Conservation (phyloP, 2,329 filamentous ascomycete genomes). For the Fusarium coicis region DNA sequence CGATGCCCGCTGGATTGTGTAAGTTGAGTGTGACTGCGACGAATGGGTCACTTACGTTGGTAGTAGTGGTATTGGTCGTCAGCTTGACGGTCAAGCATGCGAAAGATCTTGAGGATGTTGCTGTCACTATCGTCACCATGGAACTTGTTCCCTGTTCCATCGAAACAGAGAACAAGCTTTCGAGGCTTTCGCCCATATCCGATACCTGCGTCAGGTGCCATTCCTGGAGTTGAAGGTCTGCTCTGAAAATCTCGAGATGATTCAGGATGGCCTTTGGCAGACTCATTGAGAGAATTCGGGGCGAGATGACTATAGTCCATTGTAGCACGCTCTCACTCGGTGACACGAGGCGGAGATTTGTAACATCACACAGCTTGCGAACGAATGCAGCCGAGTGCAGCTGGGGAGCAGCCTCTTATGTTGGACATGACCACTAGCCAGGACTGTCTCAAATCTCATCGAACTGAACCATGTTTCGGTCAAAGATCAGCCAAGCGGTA, state of each 20-base stretch:
- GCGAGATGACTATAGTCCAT: constrained; percentile 43
- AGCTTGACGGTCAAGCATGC: constrained; percentile 73
- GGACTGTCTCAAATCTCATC: constrained; percentile 27
- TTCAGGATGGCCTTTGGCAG: constrained; percentile 21
- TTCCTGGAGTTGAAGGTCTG: constrained; percentile 38
- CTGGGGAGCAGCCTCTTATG: constrained; percentile 31
- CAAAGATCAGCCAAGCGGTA: neutral
- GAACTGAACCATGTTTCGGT: neutral
- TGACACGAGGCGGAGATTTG: neutral
- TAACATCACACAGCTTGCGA: neutral
- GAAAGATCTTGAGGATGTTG: constrained; percentile 76
- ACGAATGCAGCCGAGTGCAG: neutral
- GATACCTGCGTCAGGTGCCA: constrained; percentile 21
- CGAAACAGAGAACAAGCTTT: constrained; percentile 71
- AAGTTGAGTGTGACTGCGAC: neutral
- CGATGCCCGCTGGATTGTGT: constrained; percentile 68
- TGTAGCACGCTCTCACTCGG: constrained; percentile 13
- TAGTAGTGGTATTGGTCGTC: constrained; percentile 73
- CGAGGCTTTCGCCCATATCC: constrained; percentile 39
- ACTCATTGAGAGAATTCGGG: constrained; percentile 29
- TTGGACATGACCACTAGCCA: constrained; percentile 2
- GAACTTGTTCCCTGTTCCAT: constrained; percentile 73
- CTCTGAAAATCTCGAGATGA: constrained; percentile 36
- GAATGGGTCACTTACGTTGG: constrained; percentile 59
- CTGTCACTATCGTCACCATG: constrained; percentile 71